Percentiles rank a stretch among this genome's conserved stretches.
Conservation (phyloP, 2,329 filamentous ascomycete genomes). For the Scedosporium dehoogii region DNA sequence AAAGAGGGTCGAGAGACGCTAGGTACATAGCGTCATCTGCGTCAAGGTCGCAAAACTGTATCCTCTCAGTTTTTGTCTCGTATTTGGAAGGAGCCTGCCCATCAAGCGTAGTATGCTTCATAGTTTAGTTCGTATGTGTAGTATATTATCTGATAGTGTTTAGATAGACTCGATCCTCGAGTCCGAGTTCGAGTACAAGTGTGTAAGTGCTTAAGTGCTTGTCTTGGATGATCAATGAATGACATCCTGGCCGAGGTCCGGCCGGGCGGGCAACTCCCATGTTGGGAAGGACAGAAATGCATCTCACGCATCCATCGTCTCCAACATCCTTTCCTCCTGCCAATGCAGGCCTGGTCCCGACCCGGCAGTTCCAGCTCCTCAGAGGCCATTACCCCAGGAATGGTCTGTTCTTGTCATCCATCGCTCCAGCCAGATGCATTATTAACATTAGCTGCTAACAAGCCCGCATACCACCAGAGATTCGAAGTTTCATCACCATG, state of each 20-base stretch:
- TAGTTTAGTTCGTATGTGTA: neutral
- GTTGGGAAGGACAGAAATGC: neutral
- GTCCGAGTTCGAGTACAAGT: too few species aligned
- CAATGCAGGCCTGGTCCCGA: neutral
- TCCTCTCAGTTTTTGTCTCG: neutral
- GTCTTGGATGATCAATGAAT: neutral
- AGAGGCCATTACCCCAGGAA: neutral
- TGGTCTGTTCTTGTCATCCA: neutral
- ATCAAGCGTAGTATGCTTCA: neutral
- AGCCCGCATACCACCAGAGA: neutral
- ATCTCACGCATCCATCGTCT: neutral
- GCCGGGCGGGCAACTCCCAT: neutral
- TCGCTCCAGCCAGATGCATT: neutral
- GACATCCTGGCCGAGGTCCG: slow-evolving; percentile 3
- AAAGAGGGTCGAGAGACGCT: neutral
- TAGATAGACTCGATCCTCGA: too few species aligned
- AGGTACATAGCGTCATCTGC: neutral
- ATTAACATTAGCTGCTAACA: neutral
- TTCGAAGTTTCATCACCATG: neutral
- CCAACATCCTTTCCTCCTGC: neutral
- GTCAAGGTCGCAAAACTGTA: neutral
- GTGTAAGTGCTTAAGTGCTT: neutral
- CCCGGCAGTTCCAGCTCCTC: neutral
- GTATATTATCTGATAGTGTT: neutral
- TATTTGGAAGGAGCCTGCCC: neutral